Base-by-base conservation (phyloP, 371 early-diverging fungal genomes). In the Mortierella sp. region DNA sequence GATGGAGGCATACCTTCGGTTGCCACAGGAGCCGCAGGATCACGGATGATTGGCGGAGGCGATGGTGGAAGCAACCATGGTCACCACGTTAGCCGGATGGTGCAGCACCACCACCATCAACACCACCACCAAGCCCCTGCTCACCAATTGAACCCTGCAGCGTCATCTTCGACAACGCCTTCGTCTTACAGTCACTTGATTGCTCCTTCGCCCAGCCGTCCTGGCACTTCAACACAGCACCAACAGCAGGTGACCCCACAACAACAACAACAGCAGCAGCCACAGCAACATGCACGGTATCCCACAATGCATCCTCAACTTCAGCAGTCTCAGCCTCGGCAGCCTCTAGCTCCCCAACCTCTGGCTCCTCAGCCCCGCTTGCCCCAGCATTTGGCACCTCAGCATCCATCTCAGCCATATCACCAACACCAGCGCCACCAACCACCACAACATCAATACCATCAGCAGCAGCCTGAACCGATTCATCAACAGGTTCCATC, bases 11-110 rank as follows among this genome's bases (percentile, higher is more conserved):
- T 77, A 14, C 34, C 82, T n/a, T 82, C 82, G 2, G 64, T 74
- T 26, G 55, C 71, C 4, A 40, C 82, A 26, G 82, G 82, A 34
- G 41, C 75, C 55, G 58, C 66, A 4, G 79, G 79, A 1, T 45
- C 79, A 64, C 76, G 76, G 65, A 76, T 80, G 69, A 73, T 82
- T 69, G 82, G 74, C 24, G 77, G 80, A 16, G 75, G 76, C n/a
- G 77, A 73, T 8, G 77, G 77, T 11, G 76, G 80, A 16, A 55
- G 50, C 61, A 43, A 66, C 31, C 63, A 41, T 43, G 73, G 52
- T 64, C 66, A 68, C 72, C 69, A 76, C 65, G 72, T 58, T 64
- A 70, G 64, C 39, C 73, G 47, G 31, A 39, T 74, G 45, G n/a
- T n/a, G n/a, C n/a, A n/a, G n/a, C n/a, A n/a, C n/a, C 74, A 70